Evolutionary conservation across 2,329 filamentous ascomycete genomes (phyloP).

Genomic region (Cladosporium sp.): DNA sequence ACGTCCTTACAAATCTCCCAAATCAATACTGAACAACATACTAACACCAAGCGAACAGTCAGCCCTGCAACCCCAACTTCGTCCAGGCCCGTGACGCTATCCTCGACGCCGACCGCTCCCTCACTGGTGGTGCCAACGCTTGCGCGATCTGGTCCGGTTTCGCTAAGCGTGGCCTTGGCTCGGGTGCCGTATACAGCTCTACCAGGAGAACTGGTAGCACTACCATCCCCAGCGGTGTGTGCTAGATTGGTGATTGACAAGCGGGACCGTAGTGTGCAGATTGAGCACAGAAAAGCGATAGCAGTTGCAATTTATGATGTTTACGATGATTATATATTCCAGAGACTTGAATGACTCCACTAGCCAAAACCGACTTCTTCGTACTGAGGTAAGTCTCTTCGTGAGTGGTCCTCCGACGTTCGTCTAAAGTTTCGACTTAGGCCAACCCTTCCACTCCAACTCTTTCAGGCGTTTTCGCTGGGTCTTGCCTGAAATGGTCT

Average conservation of each 20-base stretch:
- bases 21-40: neutral
- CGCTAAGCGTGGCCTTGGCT: constrained; percentile 54
- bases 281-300: neutral
- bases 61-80: constrained; percentile 55
- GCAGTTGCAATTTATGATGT: neutral
- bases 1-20: constrained; percentile 20
- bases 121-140: constrained; percentile 49
- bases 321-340: neutral
- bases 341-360: too few relatives aligned
- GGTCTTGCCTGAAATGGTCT: constrained; percentile 36
- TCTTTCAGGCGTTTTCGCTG: constrained; percentile 34
- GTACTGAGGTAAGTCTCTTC: neutral
- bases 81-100: constrained; percentile 53
- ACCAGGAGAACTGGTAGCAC: constrained; percentile 9
- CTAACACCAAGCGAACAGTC: constrained; percentile 19
- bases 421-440: constrained; percentile 19
- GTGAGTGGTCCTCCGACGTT: too few relatives aligned
- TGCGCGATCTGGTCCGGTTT: constrained; percentile 55
- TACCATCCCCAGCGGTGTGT: constrained; percentile 9
- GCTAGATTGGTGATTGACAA: neutral
- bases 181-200: constrained; percentile 9
- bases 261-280: neutral
- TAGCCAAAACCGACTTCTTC: too few relatives aligned
- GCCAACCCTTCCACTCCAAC: constrained; percentile 31
- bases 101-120: constrained; percentile 50